These are phyloP conservation scores for Arthroderma uncinatum DNA, from an alignment of 2,329 filamentous ascomycete species.

Conservation along the genomic window DNA sequence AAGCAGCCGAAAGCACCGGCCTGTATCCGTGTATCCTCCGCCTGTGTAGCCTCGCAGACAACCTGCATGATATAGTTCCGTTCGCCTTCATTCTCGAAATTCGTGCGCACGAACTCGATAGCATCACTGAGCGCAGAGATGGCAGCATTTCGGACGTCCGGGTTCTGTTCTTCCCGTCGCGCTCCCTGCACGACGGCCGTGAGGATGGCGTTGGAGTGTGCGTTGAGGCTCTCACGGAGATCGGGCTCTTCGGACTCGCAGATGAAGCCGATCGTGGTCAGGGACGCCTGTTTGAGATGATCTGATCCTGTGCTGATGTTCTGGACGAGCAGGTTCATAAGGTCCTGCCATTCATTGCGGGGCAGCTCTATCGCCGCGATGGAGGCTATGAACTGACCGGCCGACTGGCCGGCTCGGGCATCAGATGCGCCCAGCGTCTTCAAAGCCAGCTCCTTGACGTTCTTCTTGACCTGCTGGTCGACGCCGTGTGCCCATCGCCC, in stretches of 20 bases:
- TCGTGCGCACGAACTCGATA: slow-evolving; percentile 92
- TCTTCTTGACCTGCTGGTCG: slow-evolving; percentile 67
- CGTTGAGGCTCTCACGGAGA: slow-evolving; percentile 64
- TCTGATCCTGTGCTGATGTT: slow-evolving; percentile 80
- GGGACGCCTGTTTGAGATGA: slow-evolving; percentile 83
- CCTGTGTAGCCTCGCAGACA: slow-evolving; percentile 96
- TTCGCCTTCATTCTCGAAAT: slow-evolving; percentile 98
- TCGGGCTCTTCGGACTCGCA: slow-evolving; percentile 91
- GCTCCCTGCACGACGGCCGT: slow-evolving; percentile 96
- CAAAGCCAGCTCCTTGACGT: slow-evolving; percentile 82
- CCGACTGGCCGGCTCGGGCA: slow-evolving; percentile 71
- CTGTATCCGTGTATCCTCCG: slow-evolving; percentile 79
- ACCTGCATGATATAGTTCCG: slow-evolving; percentile 99
- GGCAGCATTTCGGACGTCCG: slow-evolving; percentile 81
- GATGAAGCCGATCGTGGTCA: slow-evolving; percentile 96
- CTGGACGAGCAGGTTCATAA: slow-evolving; percentile 80
- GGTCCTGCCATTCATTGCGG: slow-evolving; percentile 80
- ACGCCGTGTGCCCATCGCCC: slow-evolving; percentile 83
- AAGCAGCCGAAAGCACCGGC: slow-evolving; percentile 93
- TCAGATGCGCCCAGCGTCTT: slow-evolving; percentile 74
- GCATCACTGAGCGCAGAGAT: slow-evolving; percentile 92
- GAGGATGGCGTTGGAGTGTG: slow-evolving; percentile 93
- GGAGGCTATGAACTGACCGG: slow-evolving; percentile 89
- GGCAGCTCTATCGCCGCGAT: slow-evolving; percentile 93
- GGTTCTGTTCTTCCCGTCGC: slow-evolving; percentile 86